Percentiles rank a stretch among this genome's conserved stretches.
Conservation (phyloP, 495 filamentous ascomycete species). For the Annulohypoxylon nitens region DNA sequence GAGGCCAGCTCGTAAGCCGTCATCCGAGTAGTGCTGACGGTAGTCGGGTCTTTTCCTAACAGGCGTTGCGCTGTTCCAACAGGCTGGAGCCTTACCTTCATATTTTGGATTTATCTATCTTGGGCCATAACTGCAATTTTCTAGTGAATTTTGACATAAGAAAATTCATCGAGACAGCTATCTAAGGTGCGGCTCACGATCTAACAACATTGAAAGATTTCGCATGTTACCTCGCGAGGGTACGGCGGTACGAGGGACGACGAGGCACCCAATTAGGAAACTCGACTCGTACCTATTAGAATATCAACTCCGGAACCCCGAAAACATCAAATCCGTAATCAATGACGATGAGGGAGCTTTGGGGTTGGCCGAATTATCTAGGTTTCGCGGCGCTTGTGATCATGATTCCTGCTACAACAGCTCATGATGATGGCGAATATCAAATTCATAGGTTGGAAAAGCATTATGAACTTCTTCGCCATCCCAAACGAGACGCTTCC, state of each 20-base stretch:
- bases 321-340: slow-evolving; percentile 8
- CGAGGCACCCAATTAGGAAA: slow-evolving; percentile 18
- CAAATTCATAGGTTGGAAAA: slow-evolving; percentile 56
- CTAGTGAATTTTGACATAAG: neutral
- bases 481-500: slow-evolving; percentile 43
- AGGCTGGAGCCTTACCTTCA: slow-evolving; percentile 14
- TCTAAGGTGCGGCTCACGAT: neutral
- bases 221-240: slow-evolving; percentile 14
- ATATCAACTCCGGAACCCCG: neutral
- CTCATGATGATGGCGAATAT: slow-evolving; percentile 24
- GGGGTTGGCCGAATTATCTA: slow-evolving; percentile 47
- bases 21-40: slow-evolving; percentile 37
- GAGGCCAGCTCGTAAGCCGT: slow-evolving; percentile 17
- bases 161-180: neutral
- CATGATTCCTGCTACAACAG: slow-evolving; percentile 29
- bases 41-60: slow-evolving; percentile 28
- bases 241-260: slow-evolving; percentile 11
- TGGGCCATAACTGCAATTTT: slow-evolving; percentile 11
- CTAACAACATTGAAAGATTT: neutral
- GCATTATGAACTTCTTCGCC: slow-evolving; percentile 39
- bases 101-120: slow-evolving; percentile 10
- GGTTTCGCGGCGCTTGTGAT: slow-evolving; percentile 46
- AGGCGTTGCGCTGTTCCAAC: slow-evolving; percentile 23
- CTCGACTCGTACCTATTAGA: neutral
- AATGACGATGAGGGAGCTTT: slow-evolving; percentile 51